Evolutionary conservation across 106 monocot species (phyloP), one percentile per base, ranked within the genome.

Genomic region (Alisma plantagoaquatica): DNA sequence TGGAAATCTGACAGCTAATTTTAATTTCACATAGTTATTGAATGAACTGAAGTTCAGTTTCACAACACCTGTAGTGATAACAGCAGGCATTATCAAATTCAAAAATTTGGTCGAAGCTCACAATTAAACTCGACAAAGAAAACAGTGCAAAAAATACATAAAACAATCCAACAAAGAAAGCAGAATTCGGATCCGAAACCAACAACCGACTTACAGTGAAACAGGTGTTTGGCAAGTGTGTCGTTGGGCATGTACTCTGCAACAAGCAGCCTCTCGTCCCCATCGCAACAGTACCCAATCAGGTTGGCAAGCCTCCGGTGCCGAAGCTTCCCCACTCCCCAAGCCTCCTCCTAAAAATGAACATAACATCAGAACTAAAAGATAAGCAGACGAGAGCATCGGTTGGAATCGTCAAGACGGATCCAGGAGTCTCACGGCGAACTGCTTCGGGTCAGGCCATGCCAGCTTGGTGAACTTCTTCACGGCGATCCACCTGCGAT

Each of bases 381-480:
- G n/a, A n/a, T n/a, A n/a, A n/a, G n/a, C 14, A 14, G 0, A 4
- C 29, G 60, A 35, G 1, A 49, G 31, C 5, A 20, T 12, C 11
- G 2, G 9, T 2, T 38, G 44, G 35, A 14, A n/a, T n/a, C n/a
- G n/a, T n/a, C n/a, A n/a, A n/a, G n/a, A n/a, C n/a, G n/a, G n/a
- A n/a, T n/a, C n/a, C n/a, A n/a, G n/a, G 23, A 51, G 28, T 30
- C 50, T 24, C 2, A 94, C 94, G 2, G 80, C 84, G 69, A 96
- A 96, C 68, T 96, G 94, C 70, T 84, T 84, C n/a, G 88, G 77
- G 57, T 96, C 88, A 45, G 88, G 94, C 94, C 94, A 96, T 8
- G 94, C 87, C 65, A 71, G 49, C 70, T 84, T 96, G 41, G 84
- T 66, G 76, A 96, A 96, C 73, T 96, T 96, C 76, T 96, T 96